Percentiles rank a stretch among this genome's conserved stretches.
Conservation (phyloP, 2,329 filamentous ascomycete genomes). For the Claviceps digitariae region DNA sequence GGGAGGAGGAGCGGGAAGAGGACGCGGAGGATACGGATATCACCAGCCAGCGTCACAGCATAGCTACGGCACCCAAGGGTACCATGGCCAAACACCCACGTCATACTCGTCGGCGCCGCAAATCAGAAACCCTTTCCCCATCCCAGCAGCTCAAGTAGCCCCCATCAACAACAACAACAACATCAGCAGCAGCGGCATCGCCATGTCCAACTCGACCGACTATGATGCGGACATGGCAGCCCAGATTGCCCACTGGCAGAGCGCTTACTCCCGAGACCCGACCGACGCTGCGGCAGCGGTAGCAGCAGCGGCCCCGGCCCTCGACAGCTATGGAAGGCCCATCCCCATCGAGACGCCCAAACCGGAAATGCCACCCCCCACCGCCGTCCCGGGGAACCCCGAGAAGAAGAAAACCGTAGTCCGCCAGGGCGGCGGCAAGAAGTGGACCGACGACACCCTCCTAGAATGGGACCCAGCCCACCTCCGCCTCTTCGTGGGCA, state of each 20-base stretch:
- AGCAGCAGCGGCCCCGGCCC: constrained; percentile 13
- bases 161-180: constrained; percentile 6
- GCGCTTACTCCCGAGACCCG: constrained; percentile 49
- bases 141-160: constrained; percentile 35
- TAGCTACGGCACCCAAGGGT: constrained; percentile 14
- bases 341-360: constrained; percentile 14
- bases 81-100: constrained; percentile 23
- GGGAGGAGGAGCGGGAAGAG: neutral
- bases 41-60: constrained; percentile 17
- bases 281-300: constrained; percentile 15
- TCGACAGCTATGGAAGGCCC: constrained; percentile 20
- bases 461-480: constrained; percentile 95
- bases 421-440: constrained; percentile 78
- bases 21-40: constrained; percentile 1
- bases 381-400: constrained; percentile 32
- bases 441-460: constrained; percentile 77
- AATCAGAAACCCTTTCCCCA: constrained; percentile 71
- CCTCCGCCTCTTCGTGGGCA: constrained; percentile 90
- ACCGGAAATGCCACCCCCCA: constrained; percentile 22
- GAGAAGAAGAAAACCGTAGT: constrained; percentile 76
- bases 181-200: constrained; percentile 8
- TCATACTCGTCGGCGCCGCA: constrained; percentile 37
- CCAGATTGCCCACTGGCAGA: constrained; percentile 91
- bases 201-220: constrained; percentile 17
- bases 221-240: constrained; percentile 74